Evolutionary conservation across 768 basidiomycete genomes (phyloP), one percentile per base, ranked within the genome.

Genomic region (Dictyophora rubrovolvata): DNA sequence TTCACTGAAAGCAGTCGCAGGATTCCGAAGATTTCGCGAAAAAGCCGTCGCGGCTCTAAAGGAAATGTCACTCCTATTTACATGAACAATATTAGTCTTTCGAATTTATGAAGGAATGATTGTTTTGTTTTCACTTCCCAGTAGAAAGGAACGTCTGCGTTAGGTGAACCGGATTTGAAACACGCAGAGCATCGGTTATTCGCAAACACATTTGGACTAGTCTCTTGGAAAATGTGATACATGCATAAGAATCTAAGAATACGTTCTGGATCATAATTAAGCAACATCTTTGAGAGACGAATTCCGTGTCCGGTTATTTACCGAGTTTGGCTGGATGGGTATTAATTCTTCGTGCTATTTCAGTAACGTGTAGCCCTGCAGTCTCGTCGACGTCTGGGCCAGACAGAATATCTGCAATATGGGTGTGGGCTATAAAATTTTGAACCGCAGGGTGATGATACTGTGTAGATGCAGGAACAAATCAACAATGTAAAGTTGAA

Each of bases 401-500:
- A 11, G 58, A 51, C 5, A 60, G 35, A 47, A 60, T 54, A 47
- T 60, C 58, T 21, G 54, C 17, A 55, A 60, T 53, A 12, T 21
- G 17, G 16, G 42, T 48, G 14, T 42, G 33, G 17, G 53, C 53
- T 28, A 60, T 48, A 33, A 60, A 60, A 23, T 55, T 56, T n/a
- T 54, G 53, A 22, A 53, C 58, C 6, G 58, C 58, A n/a, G 58
- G 58, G 28, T 55, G 58, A 48, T 60, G 58, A 33, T 60, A 60
- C 58, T 60, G 20, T 22, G 36, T 14, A 11, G 33, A 55, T 28
- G 35, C 9, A 22, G 16, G 9, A 22, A 20, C 14, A 54, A 54
- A 5, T 20, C n/a, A 14, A 51, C 12, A 51, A 11, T 10, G 11
- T 4, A 22, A 34, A 20, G 8, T 20, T n/a, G 47, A 48, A 6